phyloP scores from a whole-genome alignment of 768 basidiomycete genomes.

The Daedaleopsis nitida region DNA sequence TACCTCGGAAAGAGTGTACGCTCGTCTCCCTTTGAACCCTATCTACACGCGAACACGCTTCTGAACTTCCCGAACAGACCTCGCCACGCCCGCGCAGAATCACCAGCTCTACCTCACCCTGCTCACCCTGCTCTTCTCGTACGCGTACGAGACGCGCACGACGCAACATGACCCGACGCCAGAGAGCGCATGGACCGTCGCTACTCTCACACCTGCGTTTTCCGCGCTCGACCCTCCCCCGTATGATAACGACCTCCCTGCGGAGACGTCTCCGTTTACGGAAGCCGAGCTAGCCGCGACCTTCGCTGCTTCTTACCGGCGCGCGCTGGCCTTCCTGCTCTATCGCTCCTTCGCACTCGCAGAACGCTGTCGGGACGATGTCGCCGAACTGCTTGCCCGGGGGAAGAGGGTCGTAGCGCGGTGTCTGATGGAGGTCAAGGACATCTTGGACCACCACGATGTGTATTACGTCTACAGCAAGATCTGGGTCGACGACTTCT shows the following conservation, averaged over 20 bases:
- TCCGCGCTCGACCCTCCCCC: constrained; percentile 79
- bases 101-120: constrained; percentile 70
- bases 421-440: constrained; percentile 71
- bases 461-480: constrained; percentile 89
- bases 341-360: constrained; percentile 78
- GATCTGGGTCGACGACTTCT: constrained; percentile 85
- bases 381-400: constrained; percentile 53
- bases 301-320: constrained; percentile 68
- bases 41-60: neutral
- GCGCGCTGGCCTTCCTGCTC: constrained; percentile 74
- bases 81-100: constrained; percentile 56
- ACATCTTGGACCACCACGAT: constrained; percentile 78
- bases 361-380: constrained; percentile 67
- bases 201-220: constrained; percentile 71
- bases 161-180: constrained; percentile 80
- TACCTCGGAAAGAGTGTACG: constrained; percentile 57
- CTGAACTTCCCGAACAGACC: constrained; percentile 45
- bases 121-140: constrained; percentile 73
- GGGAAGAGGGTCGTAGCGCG: constrained; percentile 67
- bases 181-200: constrained; percentile 88
- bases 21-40: neutral
- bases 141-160: constrained; percentile 78
- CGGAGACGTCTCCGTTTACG: constrained; percentile 30
- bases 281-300: constrained; percentile 50
- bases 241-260: constrained; percentile 29